Conservation (phyloP, 805 yeast genomes). For the Myxozyma nipponensis region DNA sequence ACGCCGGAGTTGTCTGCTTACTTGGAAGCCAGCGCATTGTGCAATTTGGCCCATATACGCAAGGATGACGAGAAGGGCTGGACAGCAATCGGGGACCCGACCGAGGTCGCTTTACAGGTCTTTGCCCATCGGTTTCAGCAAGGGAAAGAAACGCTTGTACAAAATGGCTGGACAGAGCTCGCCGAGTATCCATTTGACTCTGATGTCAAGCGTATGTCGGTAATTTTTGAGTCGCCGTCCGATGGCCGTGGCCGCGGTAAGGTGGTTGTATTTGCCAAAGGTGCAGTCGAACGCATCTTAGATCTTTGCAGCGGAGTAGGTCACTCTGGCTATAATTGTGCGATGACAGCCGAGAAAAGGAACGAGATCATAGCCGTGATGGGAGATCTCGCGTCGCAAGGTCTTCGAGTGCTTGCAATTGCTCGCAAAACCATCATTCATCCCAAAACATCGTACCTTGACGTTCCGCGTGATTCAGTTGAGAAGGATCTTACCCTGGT, state of each 20-base stretch:
- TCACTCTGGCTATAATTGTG: slow-evolving; percentile 15
- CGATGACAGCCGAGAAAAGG: slow-evolving; percentile 43
- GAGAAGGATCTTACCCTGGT: slow-evolving; percentile 55
- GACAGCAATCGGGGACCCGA: slow-evolving; percentile 86
- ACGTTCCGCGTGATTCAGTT: slow-evolving; percentile 43
- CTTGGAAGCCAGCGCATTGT: slow-evolving; percentile 66
- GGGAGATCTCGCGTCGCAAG: slow-evolving; percentile 57
- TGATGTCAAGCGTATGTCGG: slow-evolving; percentile 67
- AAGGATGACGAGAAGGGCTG: slow-evolving; percentile 51
- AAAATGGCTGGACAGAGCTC: slow-evolving; percentile 47
- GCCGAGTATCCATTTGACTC: slow-evolving; percentile 75
- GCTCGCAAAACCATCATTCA: slow-evolving; percentile 43
- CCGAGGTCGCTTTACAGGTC: slow-evolving; percentile 83
- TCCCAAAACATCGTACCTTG: slow-evolving; percentile 27
- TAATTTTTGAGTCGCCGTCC: slow-evolving; percentile 45
- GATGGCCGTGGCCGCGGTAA: slow-evolving; percentile 11
- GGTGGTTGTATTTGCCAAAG: slow-evolving; percentile 52
- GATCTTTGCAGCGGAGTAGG: slow-evolving; percentile 47
- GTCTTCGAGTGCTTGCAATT: slow-evolving; percentile 70
- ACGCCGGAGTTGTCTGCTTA: slow-evolving; percentile 39
- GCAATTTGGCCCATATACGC: slow-evolving; percentile 70
- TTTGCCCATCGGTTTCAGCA: slow-evolving; percentile 57
- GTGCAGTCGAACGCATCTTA: slow-evolving; percentile 71
- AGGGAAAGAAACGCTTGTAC: slow-evolving; percentile 40
- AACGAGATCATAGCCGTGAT: slow-evolving; percentile 50